Base-by-base conservation (phyloP, 108 stramenopile species). In the Asterionellopsis glacialis region DNA sequence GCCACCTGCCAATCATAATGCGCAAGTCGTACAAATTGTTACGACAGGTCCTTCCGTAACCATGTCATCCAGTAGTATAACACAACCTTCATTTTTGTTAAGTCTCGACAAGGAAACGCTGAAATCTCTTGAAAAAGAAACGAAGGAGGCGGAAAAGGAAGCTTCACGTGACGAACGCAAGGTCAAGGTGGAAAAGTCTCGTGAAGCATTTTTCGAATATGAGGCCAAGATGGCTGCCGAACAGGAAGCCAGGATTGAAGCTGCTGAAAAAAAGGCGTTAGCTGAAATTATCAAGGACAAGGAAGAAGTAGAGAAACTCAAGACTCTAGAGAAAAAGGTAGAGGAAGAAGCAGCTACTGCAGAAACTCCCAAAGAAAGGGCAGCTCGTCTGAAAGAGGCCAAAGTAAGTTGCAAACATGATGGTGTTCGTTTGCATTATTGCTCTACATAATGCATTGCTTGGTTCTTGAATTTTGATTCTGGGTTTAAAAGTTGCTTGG, bases 151-250 rank as follows among this genome's bases (percentile, higher is more conserved):
- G 49, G 74, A 74, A 47, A 67, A 71, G 41, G 61, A 63, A 63
- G 65, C 70, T 1, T 45, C 49, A 14, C 23, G 16, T 24, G 69
- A 74, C 23, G 61, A 41, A 13, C 67, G 59, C 50, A 66, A 67
- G 26, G 77, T 69, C 0, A 52, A 56, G 12, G 16, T 72, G 7
- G 77, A 79, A 72, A 64, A 51, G 22, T 49, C 48, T 1, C 59
- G 69, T 7, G 69, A 75, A 22, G 62, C 62, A 18, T 79, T 72
- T 49, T 79, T 74, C 41, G 74, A 79, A 39, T 79, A 79, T 45
- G 77, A 79, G 22, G 77, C 74, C 18, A 72, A 70, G 44, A 67
- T 57, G 61, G 77, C 77, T 33, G 73, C 69, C 23, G 59, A 75
- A 51, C 28, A 58, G 27, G 77, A 74, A 58, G 73, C 73, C 14